Percentiles rank a stretch among this genome's conserved stretches.
Evolutionary conservation across 2,329 filamentous ascomycete genomes (phyloP).

Genomic region (Verticillium nonalfalfae): DNA sequence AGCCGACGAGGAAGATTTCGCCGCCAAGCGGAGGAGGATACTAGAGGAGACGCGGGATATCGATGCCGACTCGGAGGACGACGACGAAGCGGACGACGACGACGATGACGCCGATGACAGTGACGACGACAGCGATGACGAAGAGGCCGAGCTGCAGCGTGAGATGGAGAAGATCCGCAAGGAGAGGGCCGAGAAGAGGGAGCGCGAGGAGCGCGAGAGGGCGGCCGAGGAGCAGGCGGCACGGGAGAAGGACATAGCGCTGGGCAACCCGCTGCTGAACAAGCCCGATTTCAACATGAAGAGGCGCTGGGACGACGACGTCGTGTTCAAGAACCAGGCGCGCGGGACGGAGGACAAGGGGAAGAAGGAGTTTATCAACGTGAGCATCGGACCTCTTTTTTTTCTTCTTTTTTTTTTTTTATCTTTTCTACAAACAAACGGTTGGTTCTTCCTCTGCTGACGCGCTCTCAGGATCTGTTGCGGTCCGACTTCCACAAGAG

Average conservation of each 20-base stretch:
- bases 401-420: not conserved
- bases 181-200: constrained; percentile 74
- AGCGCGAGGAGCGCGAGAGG: constrained; percentile 42
- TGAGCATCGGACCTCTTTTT: constrained; percentile 32
- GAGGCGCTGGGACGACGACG: constrained; percentile 93
- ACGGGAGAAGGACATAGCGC: constrained; percentile 80
- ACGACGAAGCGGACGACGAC: constrained; percentile 52
- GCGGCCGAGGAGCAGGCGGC: constrained; percentile 77
- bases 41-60: constrained; percentile 83
- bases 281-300: constrained; percentile 86
- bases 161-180: constrained; percentile 92
- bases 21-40: constrained; percentile 79
- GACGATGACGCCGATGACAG: constrained; percentile 39
- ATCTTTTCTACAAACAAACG: not conserved
- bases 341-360: constrained; percentile 88
- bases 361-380: constrained; percentile 95
- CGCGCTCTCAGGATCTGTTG: constrained; percentile 63
- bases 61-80: constrained; percentile 67
- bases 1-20: constrained; percentile 57
- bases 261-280: constrained; percentile 89
- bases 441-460: not conserved
- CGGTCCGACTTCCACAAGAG: constrained; percentile 96
- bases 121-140: constrained; percentile 69
- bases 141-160: constrained; percentile 81
- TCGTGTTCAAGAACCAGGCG: constrained; percentile 98